Evolutionary conservation across 139 green algal genomes (phyloP).

Genomic region (Diplosphaera chodatii): DNA sequence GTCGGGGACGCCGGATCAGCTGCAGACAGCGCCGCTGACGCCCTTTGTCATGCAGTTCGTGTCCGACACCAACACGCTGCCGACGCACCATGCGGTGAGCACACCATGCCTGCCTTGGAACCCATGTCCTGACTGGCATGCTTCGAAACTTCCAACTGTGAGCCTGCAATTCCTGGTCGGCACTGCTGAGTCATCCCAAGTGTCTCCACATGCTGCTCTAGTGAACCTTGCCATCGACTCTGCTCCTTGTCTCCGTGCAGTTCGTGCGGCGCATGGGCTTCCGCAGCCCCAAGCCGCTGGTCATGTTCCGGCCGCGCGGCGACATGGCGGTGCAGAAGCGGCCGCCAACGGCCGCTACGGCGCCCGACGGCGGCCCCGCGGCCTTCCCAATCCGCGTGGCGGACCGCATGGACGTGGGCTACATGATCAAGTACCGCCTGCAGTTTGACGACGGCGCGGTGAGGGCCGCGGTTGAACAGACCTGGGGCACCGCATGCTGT

Average conservation of each 20-base stretch:
- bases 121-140: too few species aligned
- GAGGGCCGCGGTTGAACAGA: too few species aligned
- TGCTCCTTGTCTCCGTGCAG: slow-evolving; percentile 17
- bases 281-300: slow-evolving; percentile 38
- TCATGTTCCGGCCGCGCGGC: slow-evolving; percentile 61
- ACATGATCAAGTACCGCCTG: slow-evolving; percentile 57
- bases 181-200: too few species aligned
- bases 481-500: too few species aligned
- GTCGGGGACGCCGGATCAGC: slow-evolving; percentile 51
- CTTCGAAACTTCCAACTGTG: too few species aligned
- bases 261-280: slow-evolving; percentile 45
- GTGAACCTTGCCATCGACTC: too few species aligned
- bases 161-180: too few species aligned
- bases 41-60: slow-evolving; percentile 87
- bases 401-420: slow-evolving; percentile 57
- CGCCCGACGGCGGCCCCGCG: neutral
- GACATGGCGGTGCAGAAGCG: slow-evolving; percentile 40
- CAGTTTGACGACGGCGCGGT: slow-evolving; percentile 69
- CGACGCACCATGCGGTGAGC: slow-evolving; percentile 12
- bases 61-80: slow-evolving; percentile 58
- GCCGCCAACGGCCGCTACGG: neutral
- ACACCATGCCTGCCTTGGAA: too few species aligned
- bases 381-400: slow-evolving; percentile 42
- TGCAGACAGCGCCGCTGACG: slow-evolving; percentile 47
- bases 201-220: too few species aligned